phyloP scores from a whole-genome alignment of 805 yeast species.

The Myxozyma lipomycoides region DNA sequence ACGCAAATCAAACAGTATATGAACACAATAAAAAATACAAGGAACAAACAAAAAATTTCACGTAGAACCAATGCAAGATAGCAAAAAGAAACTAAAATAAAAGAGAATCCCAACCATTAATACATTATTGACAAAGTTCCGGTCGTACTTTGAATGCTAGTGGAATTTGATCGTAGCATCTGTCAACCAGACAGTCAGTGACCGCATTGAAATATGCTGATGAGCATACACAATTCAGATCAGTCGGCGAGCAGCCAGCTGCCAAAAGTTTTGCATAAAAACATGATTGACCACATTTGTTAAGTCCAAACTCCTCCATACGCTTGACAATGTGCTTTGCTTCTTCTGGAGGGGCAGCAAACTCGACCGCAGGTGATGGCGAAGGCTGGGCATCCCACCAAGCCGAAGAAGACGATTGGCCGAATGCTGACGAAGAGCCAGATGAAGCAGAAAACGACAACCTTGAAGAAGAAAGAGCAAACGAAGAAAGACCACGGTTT shows the following conservation, averaged over 20 bases:
- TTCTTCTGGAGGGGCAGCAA: constrained; percentile 7
- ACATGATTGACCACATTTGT: constrained; percentile 27
- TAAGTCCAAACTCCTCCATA: constrained; percentile 20
- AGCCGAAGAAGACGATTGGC: constrained; percentile 1
- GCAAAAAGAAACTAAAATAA: neutral
- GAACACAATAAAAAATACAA: neutral
- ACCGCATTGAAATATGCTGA: constrained; percentile 29
- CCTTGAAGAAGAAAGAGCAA: constrained; percentile 7
- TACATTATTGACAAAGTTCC: constrained; percentile 14
- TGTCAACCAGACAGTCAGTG: constrained; percentile 27
- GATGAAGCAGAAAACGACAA: constrained; percentile 2
- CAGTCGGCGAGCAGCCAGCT: constrained; percentile 24
- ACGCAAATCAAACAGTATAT: neutral
- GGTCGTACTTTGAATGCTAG: constrained; percentile 28
- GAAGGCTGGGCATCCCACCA: constrained; percentile 2
- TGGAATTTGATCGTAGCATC: constrained; percentile 28
- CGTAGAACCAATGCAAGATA: constrained; percentile 1
- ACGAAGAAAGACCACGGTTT: constrained; percentile 2
- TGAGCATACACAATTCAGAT: constrained; percentile 24
- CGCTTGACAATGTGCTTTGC: constrained; percentile 24
- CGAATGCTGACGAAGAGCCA: neutral
- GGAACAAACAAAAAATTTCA: neutral
- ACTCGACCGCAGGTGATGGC: constrained; percentile 1
- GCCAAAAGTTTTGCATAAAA: constrained; percentile 22
- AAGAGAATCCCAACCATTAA: neutral